Percentiles rank a stretch among this genome's conserved stretches.
Conservation (phyloP, 2,329 filamentous ascomycete species). For the Xylaria sp. region DNA sequence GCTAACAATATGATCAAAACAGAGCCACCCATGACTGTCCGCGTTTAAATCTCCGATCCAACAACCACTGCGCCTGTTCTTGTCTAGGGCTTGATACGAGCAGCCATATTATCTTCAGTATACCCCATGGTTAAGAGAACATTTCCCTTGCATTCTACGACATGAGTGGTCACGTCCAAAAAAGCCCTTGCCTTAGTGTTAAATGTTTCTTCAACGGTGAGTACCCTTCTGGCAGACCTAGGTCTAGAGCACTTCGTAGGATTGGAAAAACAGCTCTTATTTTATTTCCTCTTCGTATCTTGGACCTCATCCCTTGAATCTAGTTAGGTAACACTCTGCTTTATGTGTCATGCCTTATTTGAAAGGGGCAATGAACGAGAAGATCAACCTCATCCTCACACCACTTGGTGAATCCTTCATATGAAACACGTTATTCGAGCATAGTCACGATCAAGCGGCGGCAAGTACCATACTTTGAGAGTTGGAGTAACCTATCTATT, state of each 20-base stretch:
- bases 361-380: not conserved
- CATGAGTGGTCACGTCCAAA: slow-evolving; percentile 2
- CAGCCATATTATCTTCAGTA: slow-evolving; percentile 6
- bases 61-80: not conserved
- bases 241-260: not conserved
- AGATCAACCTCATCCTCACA: not conserved
- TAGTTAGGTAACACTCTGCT: not conserved
- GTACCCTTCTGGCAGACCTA: not conserved
- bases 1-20: slow-evolving; percentile 5
- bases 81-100: slow-evolving; percentile 1
- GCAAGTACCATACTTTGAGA: not conserved
- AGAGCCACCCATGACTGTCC: not conserved
- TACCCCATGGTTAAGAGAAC: not conserved
- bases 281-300: not conserved
- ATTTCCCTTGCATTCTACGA: not conserved
- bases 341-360: not conserved
- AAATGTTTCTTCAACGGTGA: not conserved
- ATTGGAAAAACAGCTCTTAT: not conserved
- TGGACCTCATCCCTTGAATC: not conserved
- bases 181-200: slow-evolving; percentile 20
- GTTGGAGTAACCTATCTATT: not conserved
- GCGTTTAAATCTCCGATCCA: slow-evolving; percentile 9
- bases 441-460: not conserved
- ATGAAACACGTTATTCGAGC: not conserved
- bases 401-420: not conserved